Conservation (phyloP, 2,329 filamentous ascomycete genomes). For the Fusarium dimerum region DNA sequence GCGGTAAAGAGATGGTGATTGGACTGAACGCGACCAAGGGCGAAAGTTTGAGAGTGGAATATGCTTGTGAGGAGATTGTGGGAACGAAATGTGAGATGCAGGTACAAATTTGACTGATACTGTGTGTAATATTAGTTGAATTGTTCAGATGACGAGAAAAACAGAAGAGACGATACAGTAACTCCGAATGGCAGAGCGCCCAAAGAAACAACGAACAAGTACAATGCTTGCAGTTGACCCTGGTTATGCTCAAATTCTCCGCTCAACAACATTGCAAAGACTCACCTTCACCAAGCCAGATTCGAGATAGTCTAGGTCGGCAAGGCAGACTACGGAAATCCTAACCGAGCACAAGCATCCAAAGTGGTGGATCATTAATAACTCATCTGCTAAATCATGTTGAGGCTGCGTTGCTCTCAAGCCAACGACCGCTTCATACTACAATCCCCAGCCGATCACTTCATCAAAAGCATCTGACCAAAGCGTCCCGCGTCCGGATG, state of each 20-base stretch:
- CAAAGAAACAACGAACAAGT: background rate
- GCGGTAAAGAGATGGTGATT: constrained; percentile 58
- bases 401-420: no score
- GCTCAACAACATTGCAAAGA: background rate
- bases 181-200: background rate
- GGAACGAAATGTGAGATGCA: constrained; percentile 49
- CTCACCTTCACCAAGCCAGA: background rate
- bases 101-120: constrained; percentile 15
- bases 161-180: background rate
- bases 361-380: no score
- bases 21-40: constrained; percentile 51
- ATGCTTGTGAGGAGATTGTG: constrained; percentile 85
- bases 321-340: background rate
- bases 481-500: no score
- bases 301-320: background rate
- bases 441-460: no score
- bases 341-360: no score
- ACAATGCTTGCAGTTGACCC: no score
- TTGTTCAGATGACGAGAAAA: background rate
- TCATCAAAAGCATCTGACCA: no score
- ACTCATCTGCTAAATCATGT: no score
- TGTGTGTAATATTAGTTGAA: background rate
- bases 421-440: no score
- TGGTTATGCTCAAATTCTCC: background rate
- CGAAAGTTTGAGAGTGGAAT: constrained; percentile 63